phyloP scores from a whole-genome alignment of 371 early-diverging fungal genomes.

The Nematocida sp. region DNA sequence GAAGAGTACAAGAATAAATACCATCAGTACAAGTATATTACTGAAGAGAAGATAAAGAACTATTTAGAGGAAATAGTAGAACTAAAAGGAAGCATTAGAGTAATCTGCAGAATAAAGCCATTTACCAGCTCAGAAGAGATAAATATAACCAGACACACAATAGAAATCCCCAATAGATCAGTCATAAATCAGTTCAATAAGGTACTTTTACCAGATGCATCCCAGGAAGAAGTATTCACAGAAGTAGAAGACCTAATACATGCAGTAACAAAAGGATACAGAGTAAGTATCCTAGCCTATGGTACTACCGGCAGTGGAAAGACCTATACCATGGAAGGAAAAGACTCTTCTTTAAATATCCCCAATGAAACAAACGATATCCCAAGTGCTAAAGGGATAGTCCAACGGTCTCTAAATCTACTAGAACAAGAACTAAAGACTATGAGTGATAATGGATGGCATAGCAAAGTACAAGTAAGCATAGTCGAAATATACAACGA shows the following conservation, averaged over 20 bases:
- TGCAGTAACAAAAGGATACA: slow-evolving; percentile 87
- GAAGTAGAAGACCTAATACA: slow-evolving; percentile 87
- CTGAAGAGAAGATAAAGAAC: slow-evolving; percentile 35
- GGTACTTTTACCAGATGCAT: slow-evolving; percentile 70
- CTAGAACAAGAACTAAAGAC: slow-evolving; percentile 72
- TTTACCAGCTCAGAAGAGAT: slow-evolving; percentile 56
- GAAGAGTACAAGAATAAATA: not conserved
- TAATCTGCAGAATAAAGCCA: slow-evolving; percentile 87
- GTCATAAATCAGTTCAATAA: slow-evolving; percentile 73
- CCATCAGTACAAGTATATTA: not conserved
- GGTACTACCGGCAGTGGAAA: slow-evolving; percentile 98
- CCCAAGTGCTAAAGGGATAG: slow-evolving; percentile 71
- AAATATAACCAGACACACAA: slow-evolving; percentile 61
- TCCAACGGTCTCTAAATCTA: slow-evolving; percentile 76
- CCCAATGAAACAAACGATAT: too few relatives aligned
- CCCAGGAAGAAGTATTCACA: slow-evolving; percentile 77
- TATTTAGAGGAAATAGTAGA: slow-evolving; percentile 65
- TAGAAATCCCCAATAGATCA: slow-evolving; percentile 8
- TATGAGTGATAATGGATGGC: slow-evolving; percentile 74
- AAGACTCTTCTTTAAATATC: slow-evolving; percentile 67
- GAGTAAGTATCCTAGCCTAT: slow-evolving; percentile 95
- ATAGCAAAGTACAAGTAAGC: slow-evolving; percentile 73
- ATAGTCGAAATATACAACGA: slow-evolving; percentile 94
- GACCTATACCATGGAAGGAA: slow-evolving; percentile 71
- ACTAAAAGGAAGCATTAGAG: slow-evolving; percentile 88